These are phyloP conservation scores for Candida lessepsii DNA, from an alignment of 805 yeast genomes.

Conservation along the genomic window DNA sequence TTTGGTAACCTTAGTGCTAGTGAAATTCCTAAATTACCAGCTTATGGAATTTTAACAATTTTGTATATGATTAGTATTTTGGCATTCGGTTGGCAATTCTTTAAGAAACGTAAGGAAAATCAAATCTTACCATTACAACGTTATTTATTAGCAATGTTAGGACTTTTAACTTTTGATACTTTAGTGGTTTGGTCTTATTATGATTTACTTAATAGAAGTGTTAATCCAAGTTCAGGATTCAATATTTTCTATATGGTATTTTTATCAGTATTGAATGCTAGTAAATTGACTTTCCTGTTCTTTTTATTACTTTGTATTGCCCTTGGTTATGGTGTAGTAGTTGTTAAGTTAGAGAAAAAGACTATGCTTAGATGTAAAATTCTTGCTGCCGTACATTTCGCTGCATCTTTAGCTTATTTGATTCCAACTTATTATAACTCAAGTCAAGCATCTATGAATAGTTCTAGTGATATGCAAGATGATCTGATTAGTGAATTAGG, in stretches of 20 bases:
- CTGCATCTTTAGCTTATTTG: slow-evolving; percentile 34
- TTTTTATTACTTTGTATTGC: slow-evolving; percentile 82
- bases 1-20: slow-evolving; percentile 87
- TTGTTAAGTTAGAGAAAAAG: slow-evolving; percentile 74
- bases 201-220: slow-evolving; percentile 68
- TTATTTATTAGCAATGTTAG: slow-evolving; percentile 82
- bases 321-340: slow-evolving; percentile 92
- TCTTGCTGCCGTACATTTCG: slow-evolving; percentile 40
- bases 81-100: slow-evolving; percentile 82
- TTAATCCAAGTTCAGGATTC: slow-evolving; percentile 52
- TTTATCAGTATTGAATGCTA: slow-evolving; percentile 75
- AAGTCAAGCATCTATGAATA: slow-evolving; percentile 21
- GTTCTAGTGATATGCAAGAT: slow-evolving; percentile 41
- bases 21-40: slow-evolving; percentile 86
- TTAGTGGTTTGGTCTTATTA: slow-evolving; percentile 89
- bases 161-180: slow-evolving; percentile 79
- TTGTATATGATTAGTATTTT: slow-evolving; percentile 79
- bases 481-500: slow-evolving; percentile 46
- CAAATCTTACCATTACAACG: slow-evolving; percentile 89
- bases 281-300: slow-evolving; percentile 82
- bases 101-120: slow-evolving; percentile 68
- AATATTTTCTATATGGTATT: slow-evolving; percentile 69
- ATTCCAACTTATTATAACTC: slow-evolving; percentile 32
- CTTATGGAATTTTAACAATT: slow-evolving; percentile 82
- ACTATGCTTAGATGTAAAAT: slow-evolving; percentile 60